Base-by-base conservation (phyloP, 257 asterid species). In the Scutellaria galericulata region DNA sequence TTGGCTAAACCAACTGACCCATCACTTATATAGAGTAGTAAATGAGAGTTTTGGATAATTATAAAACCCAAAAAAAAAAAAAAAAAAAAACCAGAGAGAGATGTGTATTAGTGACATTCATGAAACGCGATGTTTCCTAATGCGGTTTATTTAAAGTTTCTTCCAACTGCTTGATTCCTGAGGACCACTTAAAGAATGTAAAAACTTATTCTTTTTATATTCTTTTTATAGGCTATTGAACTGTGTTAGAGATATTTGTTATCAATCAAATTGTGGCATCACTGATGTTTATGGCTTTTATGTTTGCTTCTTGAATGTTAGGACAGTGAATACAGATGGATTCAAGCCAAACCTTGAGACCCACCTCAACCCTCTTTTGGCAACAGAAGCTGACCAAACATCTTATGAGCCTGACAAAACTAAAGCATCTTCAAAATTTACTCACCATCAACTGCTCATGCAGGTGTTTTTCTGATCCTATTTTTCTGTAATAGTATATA, bases 301-400 rank as follows among this genome's bases (percentile, higher is more conserved):
- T 64, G 64, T 70, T 74, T 79, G 81, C 75, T 79, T 79, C 67
- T 64, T 75, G 76, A 67, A 74, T 79, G 75, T 63, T 79, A 94
- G 99, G 86, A 88, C 90, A 65, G 97, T 91, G 82, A 94, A 91
- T 81, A 83, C 89, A 60, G 99, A 94, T 78, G 99, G 99, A 54
- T 94, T 94, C 84, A 91, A 89, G 88, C 99, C 97, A 60, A 94
- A 94, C 86, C 85, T 94, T 10, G 99, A 94, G 90, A 91, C 90
- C 71, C 99, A 94, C 40, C 97, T 94, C 54, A 81, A 83, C 75
- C 99, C 97, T 67, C 88, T 94, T 54, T 74, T 94, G 78, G 99
- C 96, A 72, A 83, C 84, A 53, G 88, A 86, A 73, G 68, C 82
- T 74, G 93, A 84, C 67, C 87, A 81, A 61, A 71, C 66, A 72